phyloP scores from a whole-genome alignment of 768 basidiomycete genomes.

The Auricularia cornea region DNA sequence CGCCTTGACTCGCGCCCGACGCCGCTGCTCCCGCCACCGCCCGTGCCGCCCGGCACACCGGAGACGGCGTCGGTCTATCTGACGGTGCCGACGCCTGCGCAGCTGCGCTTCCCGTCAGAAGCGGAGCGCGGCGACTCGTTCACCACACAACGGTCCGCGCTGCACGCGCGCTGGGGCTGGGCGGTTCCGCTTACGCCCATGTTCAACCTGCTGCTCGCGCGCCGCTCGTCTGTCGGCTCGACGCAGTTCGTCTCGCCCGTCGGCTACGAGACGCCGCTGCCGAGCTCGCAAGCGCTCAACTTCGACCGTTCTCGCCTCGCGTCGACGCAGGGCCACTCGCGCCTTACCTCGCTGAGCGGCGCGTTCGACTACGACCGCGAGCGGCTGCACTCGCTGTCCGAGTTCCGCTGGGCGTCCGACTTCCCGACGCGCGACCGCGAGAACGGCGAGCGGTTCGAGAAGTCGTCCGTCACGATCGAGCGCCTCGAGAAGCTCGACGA shows the following conservation, averaged over 20 bases:
- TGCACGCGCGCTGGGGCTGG: background rate
- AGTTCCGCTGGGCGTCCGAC: background rate
- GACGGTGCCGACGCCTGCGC: background rate
- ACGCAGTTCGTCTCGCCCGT: background rate
- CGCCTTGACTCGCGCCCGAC: background rate
- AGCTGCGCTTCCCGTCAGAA: background rate
- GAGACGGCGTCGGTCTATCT: background rate
- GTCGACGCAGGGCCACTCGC: background rate
- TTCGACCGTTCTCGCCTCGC: background rate
- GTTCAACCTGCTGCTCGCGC: background rate
- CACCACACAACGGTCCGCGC: background rate
- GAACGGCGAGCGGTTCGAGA: too few relatives aligned
- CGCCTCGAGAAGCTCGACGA: background rate
- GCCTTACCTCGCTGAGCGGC: background rate
- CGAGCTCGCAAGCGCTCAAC: background rate
- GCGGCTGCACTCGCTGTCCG: background rate
- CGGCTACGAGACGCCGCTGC: background rate
- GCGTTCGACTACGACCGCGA: background rate
- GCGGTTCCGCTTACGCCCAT: background rate
- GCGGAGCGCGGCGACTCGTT: background rate
- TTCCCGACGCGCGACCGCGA: background rate
- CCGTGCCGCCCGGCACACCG: background rate
- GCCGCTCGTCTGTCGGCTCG: background rate
- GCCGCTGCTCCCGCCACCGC: background rate
- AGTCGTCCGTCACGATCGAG: too few relatives aligned